Conservation (phyloP, 768 basidiomycete species). For the Daedaleopsis nitida region DNA sequence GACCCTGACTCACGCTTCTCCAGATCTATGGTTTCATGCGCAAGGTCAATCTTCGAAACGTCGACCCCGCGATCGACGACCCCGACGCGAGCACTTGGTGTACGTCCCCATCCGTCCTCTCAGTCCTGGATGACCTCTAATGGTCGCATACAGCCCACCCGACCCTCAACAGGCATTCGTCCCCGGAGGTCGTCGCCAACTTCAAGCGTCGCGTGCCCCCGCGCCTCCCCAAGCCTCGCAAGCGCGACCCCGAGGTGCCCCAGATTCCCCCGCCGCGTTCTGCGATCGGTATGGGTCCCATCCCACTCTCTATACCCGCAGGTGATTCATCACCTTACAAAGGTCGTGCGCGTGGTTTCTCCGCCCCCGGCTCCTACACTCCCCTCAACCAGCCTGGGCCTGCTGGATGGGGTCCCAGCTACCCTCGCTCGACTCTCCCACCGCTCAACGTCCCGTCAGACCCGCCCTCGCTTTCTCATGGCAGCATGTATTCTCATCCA, state of each 20-base stretch:
- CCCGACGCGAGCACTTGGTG: slow-evolving; percentile 98
- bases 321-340: slow-evolving; percentile 50
- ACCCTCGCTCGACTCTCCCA: slow-evolving; percentile 62
- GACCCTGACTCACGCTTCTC: slow-evolving; percentile 11
- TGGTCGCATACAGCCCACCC: slow-evolving; percentile 67
- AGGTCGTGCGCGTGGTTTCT: slow-evolving; percentile 69
- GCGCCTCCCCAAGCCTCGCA: slow-evolving; percentile 84
- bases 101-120: slow-evolving; percentile 46
- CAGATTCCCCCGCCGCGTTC: slow-evolving; percentile 74
- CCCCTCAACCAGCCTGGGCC: slow-evolving; percentile 63
- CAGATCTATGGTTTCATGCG: slow-evolving; percentile 99
- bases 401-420: slow-evolving; percentile 58
- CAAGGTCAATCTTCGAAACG: slow-evolving; percentile 93
- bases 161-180: slow-evolving; percentile 87
- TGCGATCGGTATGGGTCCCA: slow-evolving; percentile 67
- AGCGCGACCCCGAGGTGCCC: slow-evolving; percentile 73
- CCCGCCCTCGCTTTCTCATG: slow-evolving; percentile 57
- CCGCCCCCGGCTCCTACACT: slow-evolving; percentile 79
- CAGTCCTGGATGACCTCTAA: background rate
- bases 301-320: slow-evolving; percentile 67
- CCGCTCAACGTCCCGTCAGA: slow-evolving; percentile 85
- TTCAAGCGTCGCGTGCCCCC: slow-evolving; percentile 96
- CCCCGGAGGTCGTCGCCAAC: slow-evolving; percentile 87
- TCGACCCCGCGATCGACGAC: slow-evolving; percentile 93
- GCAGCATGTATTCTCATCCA: slow-evolving; percentile 59